These are phyloP conservation scores for Sonneratia caseolaris DNA, from an alignment of 345 rosid genomes.

Conservation along the genomic window DNA sequence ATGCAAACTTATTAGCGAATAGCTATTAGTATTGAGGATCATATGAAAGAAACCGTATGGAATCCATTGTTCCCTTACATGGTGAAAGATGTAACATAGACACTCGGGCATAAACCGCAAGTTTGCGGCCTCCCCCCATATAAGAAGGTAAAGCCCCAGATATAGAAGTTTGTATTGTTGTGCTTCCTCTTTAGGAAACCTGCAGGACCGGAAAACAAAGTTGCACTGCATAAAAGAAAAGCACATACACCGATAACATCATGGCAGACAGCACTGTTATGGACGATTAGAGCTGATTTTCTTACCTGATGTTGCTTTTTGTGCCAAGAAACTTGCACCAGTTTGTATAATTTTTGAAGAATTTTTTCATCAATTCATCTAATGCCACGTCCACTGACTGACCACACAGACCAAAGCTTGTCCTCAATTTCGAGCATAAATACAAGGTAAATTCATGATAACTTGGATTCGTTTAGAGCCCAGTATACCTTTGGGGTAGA, in stretches of 20 bases:
- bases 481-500: slow-evolving; percentile 42
- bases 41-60: neutral
- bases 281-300: slow-evolving; percentile 3
- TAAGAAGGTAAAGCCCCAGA: slow-evolving; percentile 86
- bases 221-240: neutral
- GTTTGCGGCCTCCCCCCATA: slow-evolving; percentile 98
- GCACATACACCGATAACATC: neutral
- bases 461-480: neutral
- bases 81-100: slow-evolving; percentile 85
- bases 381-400: slow-evolving; percentile 68
- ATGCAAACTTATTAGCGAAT: neutral
- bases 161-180: slow-evolving; percentile 78
- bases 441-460: neutral
- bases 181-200: slow-evolving; percentile 76
- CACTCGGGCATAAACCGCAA: slow-evolving; percentile 95
- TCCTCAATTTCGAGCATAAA: neutral
- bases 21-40: neutral
- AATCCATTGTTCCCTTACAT: slow-evolving; percentile 43
- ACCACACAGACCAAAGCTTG: slow-evolving; percentile 6
- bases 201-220: slow-evolving; percentile 26
- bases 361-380: slow-evolving; percentile 73
- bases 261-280: neutral
- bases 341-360: slow-evolving; percentile 75
- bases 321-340: slow-evolving; percentile 88
- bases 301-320: slow-evolving; percentile 68